These are phyloP conservation scores for Polygonum maritimum DNA, from an alignment of 148 eudicot genomes.

Conservation along the genomic window DNA sequence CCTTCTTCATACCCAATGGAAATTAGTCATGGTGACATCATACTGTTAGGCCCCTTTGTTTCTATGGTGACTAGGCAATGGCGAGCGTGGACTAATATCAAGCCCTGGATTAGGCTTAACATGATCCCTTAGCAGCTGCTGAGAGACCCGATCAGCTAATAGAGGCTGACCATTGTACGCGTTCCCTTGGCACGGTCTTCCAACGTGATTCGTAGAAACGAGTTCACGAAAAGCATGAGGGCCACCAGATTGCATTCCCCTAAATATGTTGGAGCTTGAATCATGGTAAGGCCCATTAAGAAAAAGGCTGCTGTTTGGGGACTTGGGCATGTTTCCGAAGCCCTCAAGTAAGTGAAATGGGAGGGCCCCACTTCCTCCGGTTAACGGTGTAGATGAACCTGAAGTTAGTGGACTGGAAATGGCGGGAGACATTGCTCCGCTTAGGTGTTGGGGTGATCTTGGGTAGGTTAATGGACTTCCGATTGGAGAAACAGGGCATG, in stretches of 20 bases:
- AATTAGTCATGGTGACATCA: neutral
- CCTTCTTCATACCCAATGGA: neutral
- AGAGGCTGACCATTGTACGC: constrained; percentile 47
- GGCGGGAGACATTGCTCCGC: constrained; percentile 78
- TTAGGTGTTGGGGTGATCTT: constrained; percentile 67
- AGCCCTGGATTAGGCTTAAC: constrained; percentile 43
- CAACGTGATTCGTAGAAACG: constrained; percentile 34
- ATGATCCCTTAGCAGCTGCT: constrained; percentile 66
- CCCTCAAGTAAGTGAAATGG: constrained; percentile 62
- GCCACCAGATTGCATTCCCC: constrained; percentile 49
- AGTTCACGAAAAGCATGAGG: constrained; percentile 38
- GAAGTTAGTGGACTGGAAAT: constrained; percentile 83
- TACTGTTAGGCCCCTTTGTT: constrained; percentile 4
- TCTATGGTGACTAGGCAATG: constrained; percentile 26
- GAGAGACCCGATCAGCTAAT: constrained; percentile 69
- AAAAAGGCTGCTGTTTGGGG: constrained; percentile 46
- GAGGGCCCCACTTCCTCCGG: constrained; percentile 53
- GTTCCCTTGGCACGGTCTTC: constrained; percentile 35
- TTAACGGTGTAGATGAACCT: constrained; percentile 86
- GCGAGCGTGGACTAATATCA: constrained; percentile 48
- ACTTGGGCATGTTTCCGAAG: constrained; percentile 37
- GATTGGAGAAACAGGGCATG: constrained; percentile 94
- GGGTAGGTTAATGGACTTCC: constrained; percentile 86
- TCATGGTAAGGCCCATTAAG: constrained; percentile 46
- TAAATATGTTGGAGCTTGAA: constrained; percentile 48